Base-by-base conservation (phyloP, 495 filamentous ascomycete genomes). In the Aspergillus baeticus region DNA sequence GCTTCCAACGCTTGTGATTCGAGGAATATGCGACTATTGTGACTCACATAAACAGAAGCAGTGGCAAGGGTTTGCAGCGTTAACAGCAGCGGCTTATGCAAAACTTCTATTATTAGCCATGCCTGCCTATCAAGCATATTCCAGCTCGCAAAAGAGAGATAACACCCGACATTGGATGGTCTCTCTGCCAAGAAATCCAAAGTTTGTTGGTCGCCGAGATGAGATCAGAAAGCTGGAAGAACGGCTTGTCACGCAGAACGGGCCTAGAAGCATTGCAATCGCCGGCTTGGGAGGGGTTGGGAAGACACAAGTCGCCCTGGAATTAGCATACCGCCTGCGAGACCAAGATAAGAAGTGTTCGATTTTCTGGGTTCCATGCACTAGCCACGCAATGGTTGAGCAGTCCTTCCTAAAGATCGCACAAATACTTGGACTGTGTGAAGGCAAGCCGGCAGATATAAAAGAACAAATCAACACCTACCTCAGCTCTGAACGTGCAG, bases 241-340 rank as follows among this genome's bases (percentile, higher is more conserved):
- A 29, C 3, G 3, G 4, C 26, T 29, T 29, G 26, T 29, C 26
- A 8, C 26, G 26, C 26, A 29, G 26, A 29, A 29, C 8, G 26
- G 26, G 8, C 43, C 43, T 13, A 46, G 43, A 31, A 69, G 67
- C 37, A 59, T 68, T 49, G 58, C 60, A 15, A 44, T 74, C 39
- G 43, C 71, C 45, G 70, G 75, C 21, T 63, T 78, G 55, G 72
- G 46, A 20, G 76, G 75, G 0, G 69, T 75, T 8, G 73, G 75
- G 21, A 77, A 75, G 49, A 75, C 73, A 29, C 70, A 78, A 50
- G 54, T 78, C 43, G 75, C 70, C 11, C 60, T 75, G 43, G 67
- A 67, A 39, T 71, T 71, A 51, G 68, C 70, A 18, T 50, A 50
- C 17, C 57, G 60, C 39, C 52, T 67, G 11, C 63, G 69, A 18